These are phyloP conservation scores for Chenopodium suecicum DNA, from an alignment of 148 eudicot species.

Conservation along the genomic window DNA sequence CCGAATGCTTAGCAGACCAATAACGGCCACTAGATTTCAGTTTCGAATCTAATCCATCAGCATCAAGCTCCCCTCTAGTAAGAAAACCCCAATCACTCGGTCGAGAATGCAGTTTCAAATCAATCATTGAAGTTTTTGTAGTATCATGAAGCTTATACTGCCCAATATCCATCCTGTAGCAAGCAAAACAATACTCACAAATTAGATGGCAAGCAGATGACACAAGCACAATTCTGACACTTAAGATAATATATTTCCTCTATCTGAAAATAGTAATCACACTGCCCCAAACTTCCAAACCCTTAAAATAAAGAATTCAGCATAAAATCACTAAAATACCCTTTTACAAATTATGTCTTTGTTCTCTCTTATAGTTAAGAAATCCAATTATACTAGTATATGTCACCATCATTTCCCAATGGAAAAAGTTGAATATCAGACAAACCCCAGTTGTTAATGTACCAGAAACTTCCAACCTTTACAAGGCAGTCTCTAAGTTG, in stretches of 20 bases:
- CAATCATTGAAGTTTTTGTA: conserved; percentile 31
- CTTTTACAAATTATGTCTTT: background rate
- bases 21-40: conserved; percentile 77
- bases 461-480: background rate
- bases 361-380: background rate
- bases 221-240: background rate
- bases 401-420: background rate
- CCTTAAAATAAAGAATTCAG: background rate
- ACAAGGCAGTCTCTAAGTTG: background rate
- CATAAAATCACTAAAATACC: background rate
- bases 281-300: background rate
- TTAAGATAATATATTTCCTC: background rate
- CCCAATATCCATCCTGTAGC: conserved; percentile 82
- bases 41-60: conserved; percentile 57
- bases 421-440: background rate
- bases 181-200: background rate
- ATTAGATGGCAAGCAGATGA: background rate
- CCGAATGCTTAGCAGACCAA: conserved; percentile 80
- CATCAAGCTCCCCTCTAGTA: conserved; percentile 57
- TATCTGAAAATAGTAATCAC: background rate
- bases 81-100: conserved; percentile 29
- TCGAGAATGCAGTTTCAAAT: conserved; percentile 29
- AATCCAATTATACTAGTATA: background rate
- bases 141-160: conserved; percentile 62
- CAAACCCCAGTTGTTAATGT: background rate